Evolutionary conservation across 2,329 filamentous ascomycete species (phyloP).

Genomic region (Phialemoniopsis sp.): DNA sequence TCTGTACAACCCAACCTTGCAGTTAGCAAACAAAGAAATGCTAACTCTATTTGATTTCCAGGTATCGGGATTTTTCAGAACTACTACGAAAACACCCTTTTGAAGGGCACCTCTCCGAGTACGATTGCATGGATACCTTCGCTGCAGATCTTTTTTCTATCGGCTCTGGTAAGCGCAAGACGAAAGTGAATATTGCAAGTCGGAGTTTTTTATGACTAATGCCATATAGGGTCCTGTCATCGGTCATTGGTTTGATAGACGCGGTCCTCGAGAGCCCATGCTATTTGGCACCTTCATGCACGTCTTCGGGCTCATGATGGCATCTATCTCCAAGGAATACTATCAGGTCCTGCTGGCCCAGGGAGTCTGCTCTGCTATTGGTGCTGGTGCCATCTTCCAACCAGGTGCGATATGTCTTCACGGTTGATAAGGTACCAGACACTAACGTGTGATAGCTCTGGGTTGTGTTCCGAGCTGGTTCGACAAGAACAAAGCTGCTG

Average conservation of each 20-base stretch:
- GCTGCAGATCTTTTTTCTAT: conserved; percentile 49
- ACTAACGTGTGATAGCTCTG: conserved; percentile 12
- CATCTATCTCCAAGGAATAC: conserved; percentile 39
- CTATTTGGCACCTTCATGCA: conserved; percentile 48
- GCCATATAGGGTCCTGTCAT: too few relatives aligned
- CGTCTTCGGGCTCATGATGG: conserved; percentile 62
- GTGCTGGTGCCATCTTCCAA: conserved; percentile 26
- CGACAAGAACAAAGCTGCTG: conserved; percentile 14
- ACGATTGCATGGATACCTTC: conserved; percentile 56
- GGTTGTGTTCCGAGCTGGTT: conserved; percentile 22
- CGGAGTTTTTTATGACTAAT: conserved; percentile 29
- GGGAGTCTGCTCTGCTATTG: conserved; percentile 29
- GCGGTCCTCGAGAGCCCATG: conserved; percentile 55
- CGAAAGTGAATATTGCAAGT: background rate
- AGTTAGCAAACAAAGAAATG: too few relatives aligned
- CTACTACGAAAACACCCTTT: conserved; percentile 46
- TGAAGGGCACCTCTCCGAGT: conserved; percentile 42
- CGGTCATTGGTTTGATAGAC: conserved; percentile 38
- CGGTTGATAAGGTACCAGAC: background rate
- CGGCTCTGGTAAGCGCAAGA: conserved; percentile 24
- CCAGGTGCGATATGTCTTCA: conserved; percentile 16
- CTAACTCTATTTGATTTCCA: too few relatives aligned
- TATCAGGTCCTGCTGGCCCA: conserved; percentile 35
- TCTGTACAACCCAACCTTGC: too few relatives aligned
- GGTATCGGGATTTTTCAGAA: conserved; percentile 49